Conservation (phyloP, 176 grass and related monocot species). For the Carex scoparia region DNA sequence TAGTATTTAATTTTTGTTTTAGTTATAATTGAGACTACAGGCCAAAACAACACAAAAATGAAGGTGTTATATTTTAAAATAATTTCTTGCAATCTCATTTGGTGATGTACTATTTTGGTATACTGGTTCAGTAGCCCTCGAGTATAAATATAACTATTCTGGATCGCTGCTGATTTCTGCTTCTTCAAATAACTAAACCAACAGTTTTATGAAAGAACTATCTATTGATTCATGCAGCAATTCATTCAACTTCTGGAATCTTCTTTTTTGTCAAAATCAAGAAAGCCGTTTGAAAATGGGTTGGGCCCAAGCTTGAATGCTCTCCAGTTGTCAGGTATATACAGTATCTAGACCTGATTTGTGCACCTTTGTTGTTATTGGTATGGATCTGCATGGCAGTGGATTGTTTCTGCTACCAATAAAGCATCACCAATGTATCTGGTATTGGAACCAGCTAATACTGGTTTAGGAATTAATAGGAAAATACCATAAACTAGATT, state of each 20-base stretch:
- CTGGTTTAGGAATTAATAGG: neutral
- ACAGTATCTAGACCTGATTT: neutral
- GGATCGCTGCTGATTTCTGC: neutral
- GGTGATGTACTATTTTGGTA: neutral
- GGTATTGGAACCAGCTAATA: neutral
- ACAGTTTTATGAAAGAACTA: neutral
- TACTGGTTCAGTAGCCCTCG: neutral
- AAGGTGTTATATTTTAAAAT: neutral
- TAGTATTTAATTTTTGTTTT: neutral
- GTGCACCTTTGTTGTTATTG: constrained; percentile 13
- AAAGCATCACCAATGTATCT: neutral
- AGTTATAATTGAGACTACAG: neutral
- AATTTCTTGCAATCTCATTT: constrained; percentile 19
- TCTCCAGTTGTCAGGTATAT: constrained; percentile 60
- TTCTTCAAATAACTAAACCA: neutral
- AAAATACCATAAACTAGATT: neutral
- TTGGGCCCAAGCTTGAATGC: constrained; percentile 22
- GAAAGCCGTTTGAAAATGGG: constrained; percentile 24
- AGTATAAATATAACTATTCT: constrained; percentile 14
- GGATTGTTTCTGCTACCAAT: neutral
- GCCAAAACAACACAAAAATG: neutral
- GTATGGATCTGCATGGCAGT: neutral
- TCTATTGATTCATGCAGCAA: constrained; percentile 35
- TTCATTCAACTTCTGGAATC: constrained; percentile 62
- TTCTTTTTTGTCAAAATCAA: constrained; percentile 56